phyloP scores from a whole-genome alignment of 768 basidiomycete genomes.

The Leccinum fibrillosum region DNA sequence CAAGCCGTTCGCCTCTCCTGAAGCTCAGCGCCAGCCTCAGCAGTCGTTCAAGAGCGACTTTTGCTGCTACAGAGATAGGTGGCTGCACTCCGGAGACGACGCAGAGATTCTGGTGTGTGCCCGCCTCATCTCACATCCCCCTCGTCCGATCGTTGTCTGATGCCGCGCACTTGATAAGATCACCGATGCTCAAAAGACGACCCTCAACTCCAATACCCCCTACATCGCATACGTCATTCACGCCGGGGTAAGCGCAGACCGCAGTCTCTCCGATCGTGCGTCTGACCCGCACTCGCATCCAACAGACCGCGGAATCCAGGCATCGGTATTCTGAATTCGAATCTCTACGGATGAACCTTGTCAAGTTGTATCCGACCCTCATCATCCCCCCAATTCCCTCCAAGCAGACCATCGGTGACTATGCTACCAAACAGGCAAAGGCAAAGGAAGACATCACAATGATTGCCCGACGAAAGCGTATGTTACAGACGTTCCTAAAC shows the following conservation, averaged over 20 bases:
- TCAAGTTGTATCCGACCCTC: constrained; percentile 89
- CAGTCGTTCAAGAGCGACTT: constrained; percentile 69
- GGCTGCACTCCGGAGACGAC: constrained; percentile 80
- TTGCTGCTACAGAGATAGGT: constrained; percentile 72
- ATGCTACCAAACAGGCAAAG: constrained; percentile 94
- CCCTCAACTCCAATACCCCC: constrained; percentile 78
- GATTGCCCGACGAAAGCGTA: constrained; percentile 88
- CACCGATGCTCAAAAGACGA: constrained; percentile 93
- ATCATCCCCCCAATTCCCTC: constrained; percentile 98
- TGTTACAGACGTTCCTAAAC: constrained; percentile 94
- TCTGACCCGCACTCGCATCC: constrained; percentile 10
- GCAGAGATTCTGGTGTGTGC: constrained; percentile 69
- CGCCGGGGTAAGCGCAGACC: constrained; percentile 62
- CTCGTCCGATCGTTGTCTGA: constrained; percentile 5
- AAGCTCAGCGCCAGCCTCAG: constrained; percentile 50
- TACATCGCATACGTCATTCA: constrained; percentile 95
- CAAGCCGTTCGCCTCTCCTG: constrained; percentile 50
- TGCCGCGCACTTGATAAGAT: constrained; percentile 53
- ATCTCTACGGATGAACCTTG: constrained; percentile 78
- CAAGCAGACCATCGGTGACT: constrained; percentile 93
- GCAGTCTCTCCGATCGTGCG: background rate
- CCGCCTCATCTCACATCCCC: background rate
- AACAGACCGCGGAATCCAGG: constrained; percentile 73
- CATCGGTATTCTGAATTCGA: constrained; percentile 99
- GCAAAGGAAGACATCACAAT: constrained; percentile 94